Base-by-base conservation (phyloP, 345 rosid species). In the Brassica cretica region DNA sequence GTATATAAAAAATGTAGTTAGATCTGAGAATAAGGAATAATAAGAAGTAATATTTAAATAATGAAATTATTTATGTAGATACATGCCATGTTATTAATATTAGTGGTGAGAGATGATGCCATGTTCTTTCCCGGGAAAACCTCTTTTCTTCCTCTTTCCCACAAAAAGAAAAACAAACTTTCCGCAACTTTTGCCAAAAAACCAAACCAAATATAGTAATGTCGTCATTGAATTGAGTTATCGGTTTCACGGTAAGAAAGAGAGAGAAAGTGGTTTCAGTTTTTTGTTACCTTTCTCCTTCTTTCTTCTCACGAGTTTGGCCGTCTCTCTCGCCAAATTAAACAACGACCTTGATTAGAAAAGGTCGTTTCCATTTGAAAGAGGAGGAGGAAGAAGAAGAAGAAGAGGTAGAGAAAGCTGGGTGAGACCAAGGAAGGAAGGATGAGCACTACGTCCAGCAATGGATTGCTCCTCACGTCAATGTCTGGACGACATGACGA, bases 401-500 rank as follows among this genome's bases (percentile, higher is more conserved):
- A 1, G 58, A 5, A 5, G 72, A 41, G 55, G 73, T 18, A 32
- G 37, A 32, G 27, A 16, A 53, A 53, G 60, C 60, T 53, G 80
- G 82, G 76, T 58, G 73, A 70, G 24, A 27, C 62, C 2, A 74
- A 61, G 79, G 72, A 77, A 78, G 83, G 71, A 76, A 76, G 80
- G 49, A 87, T 82, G 88, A 82, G 82, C 78, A 56, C 84, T 32
- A 51, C 56, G 56, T 73, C 87, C 8, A 66, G 64, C 73, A 87
- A 81, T 29, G 85, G 82, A 46, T 68, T 76, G 68, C 79, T 77
- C 67, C 70, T 78, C 6, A 72, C 76, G 8, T 72, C 84, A 56
- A 74, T 82, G 72, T 78, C 84, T 5, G 84, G 84, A 0, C 62
- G 79, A 18, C 84, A 82, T 8, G 72, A 70, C 2, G 94, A 88